phyloP scores from a whole-genome alignment of 2,329 filamentous ascomycete species.

The Paecilomyces variotii region DNA sequence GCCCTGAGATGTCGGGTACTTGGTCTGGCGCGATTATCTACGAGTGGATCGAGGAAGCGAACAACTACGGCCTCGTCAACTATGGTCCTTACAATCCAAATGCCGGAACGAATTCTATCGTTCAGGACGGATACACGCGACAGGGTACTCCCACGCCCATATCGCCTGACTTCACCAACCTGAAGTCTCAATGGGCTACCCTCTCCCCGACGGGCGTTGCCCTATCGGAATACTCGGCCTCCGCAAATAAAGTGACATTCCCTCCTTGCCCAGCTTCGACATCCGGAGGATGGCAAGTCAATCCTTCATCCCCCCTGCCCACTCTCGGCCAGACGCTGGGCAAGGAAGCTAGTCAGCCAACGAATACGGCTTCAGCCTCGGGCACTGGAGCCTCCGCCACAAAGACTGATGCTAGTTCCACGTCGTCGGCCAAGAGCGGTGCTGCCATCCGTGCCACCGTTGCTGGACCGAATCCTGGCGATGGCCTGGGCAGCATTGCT shows the following conservation, averaged over 20 bases:
- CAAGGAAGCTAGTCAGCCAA: slow-evolving; percentile 4
- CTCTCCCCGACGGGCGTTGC: slow-evolving; percentile 61
- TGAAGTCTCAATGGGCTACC: slow-evolving; percentile 68
- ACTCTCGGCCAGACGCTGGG: slow-evolving; percentile 50
- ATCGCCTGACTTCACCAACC: slow-evolving; percentile 68
- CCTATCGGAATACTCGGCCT: slow-evolving; percentile 57
- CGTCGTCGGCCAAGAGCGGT: neutral
- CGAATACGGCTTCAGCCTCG: slow-evolving; percentile 3
- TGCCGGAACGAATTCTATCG: slow-evolving; percentile 46
- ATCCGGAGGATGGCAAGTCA: slow-evolving; percentile 60
- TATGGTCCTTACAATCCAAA: slow-evolving; percentile 58
- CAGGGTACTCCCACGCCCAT: slow-evolving; percentile 67
- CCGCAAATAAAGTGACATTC: slow-evolving; percentile 52
- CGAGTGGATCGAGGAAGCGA: slow-evolving; percentile 81
- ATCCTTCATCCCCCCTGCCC: slow-evolving; percentile 62
- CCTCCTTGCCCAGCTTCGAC: slow-evolving; percentile 65
- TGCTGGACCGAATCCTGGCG: slow-evolving; percentile 7
- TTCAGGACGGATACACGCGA: slow-evolving; percentile 60
- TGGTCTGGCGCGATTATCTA: slow-evolving; percentile 78
- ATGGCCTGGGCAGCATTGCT: slow-evolving; percentile 11
- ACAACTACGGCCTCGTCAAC: slow-evolving; percentile 71
- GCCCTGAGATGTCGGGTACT: slow-evolving; percentile 58
- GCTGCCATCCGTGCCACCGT: slow-evolving; percentile 5
- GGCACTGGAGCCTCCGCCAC: slow-evolving; percentile 5
- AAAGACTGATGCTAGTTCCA: slow-evolving; percentile 6